A percentile compares a stretch with the other conserved stretches of the same genome.
Conservation (phyloP, 2,329 filamentous ascomycete genomes). For the Penicillium aurantiogriseum region DNA sequence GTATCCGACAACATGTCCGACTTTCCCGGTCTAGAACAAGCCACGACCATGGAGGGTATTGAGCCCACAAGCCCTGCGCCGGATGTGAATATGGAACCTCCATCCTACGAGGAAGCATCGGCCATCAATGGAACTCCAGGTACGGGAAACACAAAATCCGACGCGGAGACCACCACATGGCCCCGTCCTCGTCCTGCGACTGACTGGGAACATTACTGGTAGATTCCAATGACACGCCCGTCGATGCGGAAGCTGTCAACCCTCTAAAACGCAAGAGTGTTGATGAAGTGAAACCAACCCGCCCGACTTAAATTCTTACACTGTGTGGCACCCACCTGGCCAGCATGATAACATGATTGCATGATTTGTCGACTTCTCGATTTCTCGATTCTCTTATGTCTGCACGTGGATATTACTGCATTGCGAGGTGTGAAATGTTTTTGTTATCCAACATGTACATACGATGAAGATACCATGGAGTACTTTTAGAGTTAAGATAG, state of each 20-base stretch:
- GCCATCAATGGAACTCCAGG: conserved; percentile 11
- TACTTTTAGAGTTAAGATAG: conserved; percentile 7
- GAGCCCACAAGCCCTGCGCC: conserved; percentile 12
- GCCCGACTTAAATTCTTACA: neutral
- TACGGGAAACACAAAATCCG: conserved; percentile 3
- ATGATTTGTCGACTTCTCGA: neutral
- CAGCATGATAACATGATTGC: conserved; percentile 16
- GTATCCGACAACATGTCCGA: conserved; percentile 24
- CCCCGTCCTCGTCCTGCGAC: neutral
- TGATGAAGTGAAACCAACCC: conserved; percentile 7
- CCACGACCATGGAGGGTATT: conserved; percentile 19
- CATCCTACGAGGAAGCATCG: conserved; percentile 29
- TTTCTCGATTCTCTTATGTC: conserved; percentile 9
- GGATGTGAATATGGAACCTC: conserved; percentile 32
- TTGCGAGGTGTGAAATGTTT: conserved; percentile 15
- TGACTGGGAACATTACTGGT: conserved; percentile 4
- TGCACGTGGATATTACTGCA: conserved; percentile 18
- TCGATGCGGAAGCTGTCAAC: conserved; percentile 22
- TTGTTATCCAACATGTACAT: conserved; percentile 21
- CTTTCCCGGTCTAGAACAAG: neutral
- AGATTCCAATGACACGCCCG: conserved; percentile 10
- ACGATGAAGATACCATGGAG: conserved; percentile 26
- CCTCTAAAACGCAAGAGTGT: conserved; percentile 38
- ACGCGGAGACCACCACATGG: neutral
- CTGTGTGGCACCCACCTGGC: neutral